These are phyloP conservation scores for Diaporthe citrichinensis DNA, from an alignment of 2,329 filamentous ascomycete genomes.

Conservation along the genomic window DNA sequence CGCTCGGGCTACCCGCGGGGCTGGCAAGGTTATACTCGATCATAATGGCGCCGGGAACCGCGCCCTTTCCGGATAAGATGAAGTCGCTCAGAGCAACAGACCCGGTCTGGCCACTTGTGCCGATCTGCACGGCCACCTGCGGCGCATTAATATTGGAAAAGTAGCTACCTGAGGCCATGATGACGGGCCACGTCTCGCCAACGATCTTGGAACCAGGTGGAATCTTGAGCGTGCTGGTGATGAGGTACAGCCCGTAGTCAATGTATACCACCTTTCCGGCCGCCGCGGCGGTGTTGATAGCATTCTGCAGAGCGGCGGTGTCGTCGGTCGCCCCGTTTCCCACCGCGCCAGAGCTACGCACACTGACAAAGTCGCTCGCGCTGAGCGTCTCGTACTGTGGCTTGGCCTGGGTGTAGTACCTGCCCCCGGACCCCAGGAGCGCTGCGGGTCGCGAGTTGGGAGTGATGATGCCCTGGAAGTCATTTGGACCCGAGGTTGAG, in stretches of 20 bases:
- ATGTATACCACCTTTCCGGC: conserved; percentile 68
- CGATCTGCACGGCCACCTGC: conserved; percentile 73
- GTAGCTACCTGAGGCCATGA: conserved; percentile 67
- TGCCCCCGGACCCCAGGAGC: conserved; percentile 62
- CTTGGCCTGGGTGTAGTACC: conserved; percentile 76
- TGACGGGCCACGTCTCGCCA: conserved; percentile 68
- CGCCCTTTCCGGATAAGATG: conserved; percentile 77
- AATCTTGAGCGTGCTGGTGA: conserved; percentile 62
- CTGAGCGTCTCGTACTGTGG: conserved; percentile 76
- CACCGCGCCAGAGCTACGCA: conserved; percentile 50
- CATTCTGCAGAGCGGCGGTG: conserved; percentile 69
- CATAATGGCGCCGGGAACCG: conserved; percentile 76
- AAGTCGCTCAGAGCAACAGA: conserved; percentile 79
- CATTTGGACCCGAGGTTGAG: conserved; percentile 52
- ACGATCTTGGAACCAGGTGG: conserved; percentile 65
- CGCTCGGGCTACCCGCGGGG: conserved; percentile 55
- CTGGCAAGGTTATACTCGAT: conserved; percentile 79
- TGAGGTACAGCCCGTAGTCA: conserved; percentile 68
- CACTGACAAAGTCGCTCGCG: conserved; percentile 70
- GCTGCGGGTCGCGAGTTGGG: conserved; percentile 63
- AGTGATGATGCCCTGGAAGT: conserved; percentile 64
- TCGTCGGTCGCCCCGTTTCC: conserved; percentile 73
- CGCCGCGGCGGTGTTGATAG: conserved; percentile 65
- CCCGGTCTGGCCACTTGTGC: conserved; percentile 72
- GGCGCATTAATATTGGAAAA: conserved; percentile 74